These are phyloP conservation scores for Flaveria robusta DNA, from an alignment of 129 eudicot genomes.

Conservation along the genomic window DNA sequence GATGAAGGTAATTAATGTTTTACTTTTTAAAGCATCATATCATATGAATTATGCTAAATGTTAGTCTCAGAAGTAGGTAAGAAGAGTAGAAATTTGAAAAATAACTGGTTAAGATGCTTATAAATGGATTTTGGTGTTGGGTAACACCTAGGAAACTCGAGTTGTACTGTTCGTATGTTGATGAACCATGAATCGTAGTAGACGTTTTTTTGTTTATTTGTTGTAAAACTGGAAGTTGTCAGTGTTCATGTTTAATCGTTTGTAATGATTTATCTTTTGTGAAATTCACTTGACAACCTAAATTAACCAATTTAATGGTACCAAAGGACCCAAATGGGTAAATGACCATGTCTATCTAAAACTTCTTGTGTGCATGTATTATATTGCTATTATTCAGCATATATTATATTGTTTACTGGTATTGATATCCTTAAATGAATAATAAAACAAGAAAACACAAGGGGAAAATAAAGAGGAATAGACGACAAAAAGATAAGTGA, in stretches of 20 bases:
- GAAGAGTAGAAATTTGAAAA: conserved; percentile 28
- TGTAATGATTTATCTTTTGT: neutral
- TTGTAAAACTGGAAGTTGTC: neutral
- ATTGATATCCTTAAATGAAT: no score
- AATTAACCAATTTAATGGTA: no score
- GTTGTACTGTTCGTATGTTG: conserved; percentile 7
- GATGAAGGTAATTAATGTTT: conserved; percentile 55
- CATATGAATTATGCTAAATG: conserved; percentile 16
- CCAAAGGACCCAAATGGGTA: no score
- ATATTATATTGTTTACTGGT: no score
- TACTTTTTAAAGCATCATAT: neutral
- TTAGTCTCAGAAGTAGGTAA: conserved; percentile 30
- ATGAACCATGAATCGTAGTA: conserved; percentile 18
- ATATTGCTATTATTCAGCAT: no score
- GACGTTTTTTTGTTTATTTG: neutral
- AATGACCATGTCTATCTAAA: no score
- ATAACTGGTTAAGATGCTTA: conserved; percentile 28
- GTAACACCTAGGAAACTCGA: conserved; percentile 17
- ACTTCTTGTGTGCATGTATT: no score
- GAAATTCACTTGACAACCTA: neutral
- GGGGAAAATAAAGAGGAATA: no score
- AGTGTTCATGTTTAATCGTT: neutral
- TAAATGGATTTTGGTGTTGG: conserved; percentile 37
- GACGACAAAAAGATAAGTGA: no score
- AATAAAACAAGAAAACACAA: no score